These are phyloP conservation scores for Paraphaeosphaeria sporulosa DNA, from an alignment of 2,329 filamentous ascomycete genomes.

Conservation along the genomic window DNA sequence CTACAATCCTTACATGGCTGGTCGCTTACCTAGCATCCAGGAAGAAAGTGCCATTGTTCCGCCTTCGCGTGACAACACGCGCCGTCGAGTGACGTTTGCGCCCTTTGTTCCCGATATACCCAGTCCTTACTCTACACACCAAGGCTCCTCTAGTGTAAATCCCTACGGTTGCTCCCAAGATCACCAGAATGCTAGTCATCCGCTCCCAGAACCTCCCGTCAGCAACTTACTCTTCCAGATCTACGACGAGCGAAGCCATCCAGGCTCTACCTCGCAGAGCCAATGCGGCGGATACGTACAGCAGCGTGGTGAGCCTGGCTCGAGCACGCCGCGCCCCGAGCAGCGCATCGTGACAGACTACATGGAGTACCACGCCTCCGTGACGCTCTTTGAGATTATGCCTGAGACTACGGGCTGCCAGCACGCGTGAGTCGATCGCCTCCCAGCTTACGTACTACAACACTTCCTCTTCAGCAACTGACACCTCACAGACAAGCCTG, in stretches of 20 bases:
- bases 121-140: not conserved
- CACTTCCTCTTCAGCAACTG: not conserved
- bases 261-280: not conserved
- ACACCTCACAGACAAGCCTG: slow-evolving; percentile 14
- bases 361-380: slow-evolving; percentile 32
- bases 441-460: too few relatives aligned
- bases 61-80: not conserved
- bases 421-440: slow-evolving; percentile 5
- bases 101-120: not conserved
- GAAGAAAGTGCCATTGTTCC: not conserved
- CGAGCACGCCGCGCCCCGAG: slow-evolving; percentile 3
- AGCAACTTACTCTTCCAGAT: not conserved
- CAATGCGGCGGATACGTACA: not conserved
- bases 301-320: not conserved
- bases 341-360: slow-evolving; percentile 31
- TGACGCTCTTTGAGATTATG: slow-evolving; percentile 30
- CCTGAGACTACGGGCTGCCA: slow-evolving; percentile 13
- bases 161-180: not conserved
- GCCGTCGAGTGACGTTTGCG: not conserved
- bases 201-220: not conserved
- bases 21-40: not conserved
- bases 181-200: not conserved
- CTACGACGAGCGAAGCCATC: not conserved
- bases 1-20: not conserved
- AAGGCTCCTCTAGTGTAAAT: not conserved